phyloP scores from a whole-genome alignment of 2,329 filamentous ascomycete genomes.

The Penicillium sp. region DNA sequence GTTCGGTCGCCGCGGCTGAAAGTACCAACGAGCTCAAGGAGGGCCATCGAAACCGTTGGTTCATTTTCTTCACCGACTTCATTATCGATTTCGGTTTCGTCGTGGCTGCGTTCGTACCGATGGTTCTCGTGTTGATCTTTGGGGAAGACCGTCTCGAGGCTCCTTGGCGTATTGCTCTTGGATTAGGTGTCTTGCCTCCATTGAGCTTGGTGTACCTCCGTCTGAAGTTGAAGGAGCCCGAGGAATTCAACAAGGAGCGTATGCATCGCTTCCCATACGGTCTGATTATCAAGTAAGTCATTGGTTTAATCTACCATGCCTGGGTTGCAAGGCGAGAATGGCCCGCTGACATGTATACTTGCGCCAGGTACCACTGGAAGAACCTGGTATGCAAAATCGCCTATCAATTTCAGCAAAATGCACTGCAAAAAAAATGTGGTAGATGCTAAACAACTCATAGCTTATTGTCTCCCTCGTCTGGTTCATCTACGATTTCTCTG shows the following conservation, averaged over 20 bases:
- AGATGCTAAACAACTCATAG: constrained; percentile 44
- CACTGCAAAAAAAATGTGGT: not conserved
- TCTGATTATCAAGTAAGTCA: constrained; percentile 44
- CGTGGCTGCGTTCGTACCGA: constrained; percentile 69
- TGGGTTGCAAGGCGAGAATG: too few relatives aligned
- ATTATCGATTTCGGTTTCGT: constrained; percentile 85
- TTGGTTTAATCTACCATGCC: too few relatives aligned
- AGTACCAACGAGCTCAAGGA: constrained; percentile 73
- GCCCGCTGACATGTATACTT: constrained; percentile 12
- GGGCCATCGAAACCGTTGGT: constrained; percentile 87
- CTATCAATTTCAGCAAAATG: too few relatives aligned
- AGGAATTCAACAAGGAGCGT: constrained; percentile 65
- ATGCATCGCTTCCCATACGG: constrained; percentile 57
- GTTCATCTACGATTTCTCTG: constrained; percentile 83
- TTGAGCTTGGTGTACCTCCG: constrained; percentile 65
- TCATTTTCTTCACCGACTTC: constrained; percentile 81
- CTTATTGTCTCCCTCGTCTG: constrained; percentile 66
- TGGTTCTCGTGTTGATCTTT: constrained; percentile 56
- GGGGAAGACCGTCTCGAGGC: constrained; percentile 60
- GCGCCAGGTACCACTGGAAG: constrained; percentile 10
- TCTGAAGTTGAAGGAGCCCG: constrained; percentile 68
- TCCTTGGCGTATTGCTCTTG: constrained; percentile 77
- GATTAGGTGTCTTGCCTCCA: constrained; percentile 72
- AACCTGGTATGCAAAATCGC: too few relatives aligned
- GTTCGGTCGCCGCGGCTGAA: constrained; percentile 77